A percentile compares a stretch with the other conserved stretches of the same genome.
phyloP scores from a whole-genome alignment of 2,329 filamentous ascomycete species.

The Aspergillus uvarum region DNA sequence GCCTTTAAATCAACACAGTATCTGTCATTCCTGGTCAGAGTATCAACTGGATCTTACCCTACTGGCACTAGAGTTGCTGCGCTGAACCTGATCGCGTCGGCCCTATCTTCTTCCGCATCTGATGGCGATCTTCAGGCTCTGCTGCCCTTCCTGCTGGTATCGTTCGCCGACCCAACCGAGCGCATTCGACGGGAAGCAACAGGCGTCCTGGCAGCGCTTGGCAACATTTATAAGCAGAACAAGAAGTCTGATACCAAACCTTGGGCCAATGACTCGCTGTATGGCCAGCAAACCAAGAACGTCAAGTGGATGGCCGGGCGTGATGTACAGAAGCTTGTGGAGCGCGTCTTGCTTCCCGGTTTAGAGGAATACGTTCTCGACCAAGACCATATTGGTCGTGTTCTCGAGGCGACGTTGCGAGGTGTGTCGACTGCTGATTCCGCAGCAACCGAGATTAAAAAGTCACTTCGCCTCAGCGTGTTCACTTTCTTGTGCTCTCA shows the following conservation, averaged over 20 bases:
- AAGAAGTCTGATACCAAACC: constrained; percentile 44
- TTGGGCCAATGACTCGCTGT: constrained; percentile 67
- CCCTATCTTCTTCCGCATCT: constrained; percentile 49
- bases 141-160: constrained; percentile 76
- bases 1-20: constrained; percentile 65
- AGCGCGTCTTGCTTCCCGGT: constrained; percentile 67
- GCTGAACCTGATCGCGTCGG: constrained; percentile 62
- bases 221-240: constrained; percentile 49
- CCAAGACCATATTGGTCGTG: constrained; percentile 64
- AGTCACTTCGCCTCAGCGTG: constrained; percentile 63
- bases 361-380: constrained; percentile 88
- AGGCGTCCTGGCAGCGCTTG: constrained; percentile 61
- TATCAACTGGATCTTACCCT: constrained; percentile 72
- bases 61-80: constrained; percentile 68
- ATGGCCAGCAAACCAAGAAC: constrained; percentile 55
- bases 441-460: constrained; percentile 57
- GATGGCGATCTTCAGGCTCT: constrained; percentile 71
- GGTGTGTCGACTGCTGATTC: constrained; percentile 40
- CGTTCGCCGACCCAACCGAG: constrained; percentile 72
- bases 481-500: constrained; percentile 74
- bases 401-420: constrained; percentile 62
- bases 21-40: constrained; percentile 71
- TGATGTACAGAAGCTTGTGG: constrained; percentile 61
- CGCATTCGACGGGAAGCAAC: constrained; percentile 75
- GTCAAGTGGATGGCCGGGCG: constrained; percentile 60